Evolutionary conservation across 73 alveolate species (phyloP).

Genomic region (Tetrahymena borealis): DNA sequence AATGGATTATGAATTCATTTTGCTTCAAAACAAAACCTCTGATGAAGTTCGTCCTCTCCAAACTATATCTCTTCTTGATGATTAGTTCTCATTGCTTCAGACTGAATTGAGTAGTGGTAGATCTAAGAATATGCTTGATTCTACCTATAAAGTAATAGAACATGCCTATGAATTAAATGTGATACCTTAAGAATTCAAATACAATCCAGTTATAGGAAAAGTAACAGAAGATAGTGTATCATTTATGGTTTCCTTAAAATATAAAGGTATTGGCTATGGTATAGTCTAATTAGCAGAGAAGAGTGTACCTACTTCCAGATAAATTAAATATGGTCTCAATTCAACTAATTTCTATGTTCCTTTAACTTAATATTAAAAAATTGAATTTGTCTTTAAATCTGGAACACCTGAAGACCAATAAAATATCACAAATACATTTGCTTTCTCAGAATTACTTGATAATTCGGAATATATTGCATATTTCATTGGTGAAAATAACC

Average conservation of each 20-base stretch:
- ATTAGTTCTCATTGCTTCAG: not conserved
- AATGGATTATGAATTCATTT: not conserved
- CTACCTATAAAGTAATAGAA: not conserved
- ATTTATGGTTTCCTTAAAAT: conserved; percentile 11
- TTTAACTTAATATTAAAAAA: not conserved
- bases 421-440: not conserved
- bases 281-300: conserved; percentile 1
- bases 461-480: conserved; percentile 28
- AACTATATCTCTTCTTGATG: not conserved
- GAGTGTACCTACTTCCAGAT: conserved; percentile 18
- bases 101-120: not conserved
- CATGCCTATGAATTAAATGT: conserved; percentile 14
- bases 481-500: conserved; percentile 16
- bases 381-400: conserved; percentile 3
- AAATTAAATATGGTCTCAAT: conserved; percentile 8
- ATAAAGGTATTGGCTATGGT: conserved; percentile 15
- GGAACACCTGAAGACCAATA: conserved; percentile 15
- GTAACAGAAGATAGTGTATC: conserved; percentile 15
- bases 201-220: not conserved
- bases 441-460: conserved; percentile 4
- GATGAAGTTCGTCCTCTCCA: conserved; percentile 27
- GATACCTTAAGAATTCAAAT: conserved; percentile 27
- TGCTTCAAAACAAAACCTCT: conserved; percentile 8
- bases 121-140: not conserved
- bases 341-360: conserved; percentile 11